A percentile compares a stretch with the other conserved stretches of the same genome.
These are phyloP conservation scores for Pseudogymnoascus sp. DNA, from an alignment of 2,329 filamentous ascomycete species.

Conservation along the genomic window DNA sequence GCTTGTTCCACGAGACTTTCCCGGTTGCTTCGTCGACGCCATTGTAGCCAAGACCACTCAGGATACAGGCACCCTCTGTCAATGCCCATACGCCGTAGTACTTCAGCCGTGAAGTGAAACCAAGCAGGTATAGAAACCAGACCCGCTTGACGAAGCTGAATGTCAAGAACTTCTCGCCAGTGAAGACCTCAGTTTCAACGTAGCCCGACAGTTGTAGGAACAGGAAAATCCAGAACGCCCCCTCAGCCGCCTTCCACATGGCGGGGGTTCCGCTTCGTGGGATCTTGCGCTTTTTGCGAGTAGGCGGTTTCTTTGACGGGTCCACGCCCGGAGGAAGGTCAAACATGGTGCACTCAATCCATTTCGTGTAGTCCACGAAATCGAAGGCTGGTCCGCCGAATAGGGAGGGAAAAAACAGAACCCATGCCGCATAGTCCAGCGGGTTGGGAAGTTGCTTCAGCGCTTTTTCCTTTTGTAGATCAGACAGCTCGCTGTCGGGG, in stretches of 20 bases:
- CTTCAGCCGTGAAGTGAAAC: constrained; percentile 74
- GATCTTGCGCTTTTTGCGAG: constrained; percentile 83
- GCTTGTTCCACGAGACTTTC: constrained; percentile 79
- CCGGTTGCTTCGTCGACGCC: constrained; percentile 79
- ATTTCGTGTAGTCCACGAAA: constrained; percentile 83
- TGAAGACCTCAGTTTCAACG: constrained; percentile 57
- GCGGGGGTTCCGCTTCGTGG: constrained; percentile 85
- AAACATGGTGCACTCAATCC: constrained; percentile 94
- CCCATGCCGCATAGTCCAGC: constrained; percentile 80
- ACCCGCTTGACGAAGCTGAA: constrained; percentile 65
- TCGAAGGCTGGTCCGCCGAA: constrained; percentile 91
- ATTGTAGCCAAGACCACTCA: constrained; percentile 89
- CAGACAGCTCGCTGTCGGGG: constrained; percentile 70
- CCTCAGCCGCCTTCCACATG: constrained; percentile 62
- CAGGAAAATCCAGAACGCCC: constrained; percentile 68
- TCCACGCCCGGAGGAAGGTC: constrained; percentile 75
- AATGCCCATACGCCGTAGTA: constrained; percentile 96
- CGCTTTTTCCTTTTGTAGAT: constrained; percentile 76
- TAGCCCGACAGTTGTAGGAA: constrained; percentile 66
- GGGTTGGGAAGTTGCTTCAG: constrained; percentile 65
- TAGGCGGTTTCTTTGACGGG: constrained; percentile 74
- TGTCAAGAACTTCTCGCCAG: constrained; percentile 57
- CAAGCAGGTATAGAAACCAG: constrained; percentile 76
- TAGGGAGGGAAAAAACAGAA: constrained; percentile 89
- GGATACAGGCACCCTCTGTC: constrained; percentile 88